Conservation (phyloP, 495 filamentous ascomycete species). For the Aspergillus sparsus region DNA sequence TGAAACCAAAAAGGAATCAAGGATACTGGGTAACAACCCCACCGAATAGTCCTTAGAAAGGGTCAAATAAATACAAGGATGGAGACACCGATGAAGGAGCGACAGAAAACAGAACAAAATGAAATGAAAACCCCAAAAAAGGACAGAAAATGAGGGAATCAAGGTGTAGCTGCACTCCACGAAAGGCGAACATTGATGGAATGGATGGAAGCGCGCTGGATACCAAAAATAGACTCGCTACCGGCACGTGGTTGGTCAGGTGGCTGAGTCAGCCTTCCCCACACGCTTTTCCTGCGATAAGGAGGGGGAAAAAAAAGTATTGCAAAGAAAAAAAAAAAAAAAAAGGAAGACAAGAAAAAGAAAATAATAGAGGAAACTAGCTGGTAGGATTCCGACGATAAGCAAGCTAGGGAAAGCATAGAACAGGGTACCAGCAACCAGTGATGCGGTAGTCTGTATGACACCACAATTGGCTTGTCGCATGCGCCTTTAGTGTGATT, state of each 20-base stretch:
- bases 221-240: constrained; percentile 21
- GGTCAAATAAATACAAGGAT: not conserved
- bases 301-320: constrained; percentile 6
- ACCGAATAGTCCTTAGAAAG: not conserved
- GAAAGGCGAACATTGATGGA: not conserved
- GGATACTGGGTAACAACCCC: not conserved
- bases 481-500: not conserved
- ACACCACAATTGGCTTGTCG: constrained; percentile 15
- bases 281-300: constrained; percentile 20
- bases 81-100: not conserved
- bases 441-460: constrained; percentile 15
- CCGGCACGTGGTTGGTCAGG: constrained; percentile 25
- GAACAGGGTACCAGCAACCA: no score
- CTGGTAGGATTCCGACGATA: no score
- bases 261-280: constrained; percentile 24
- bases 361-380: not conserved
- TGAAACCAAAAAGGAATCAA: not conserved
- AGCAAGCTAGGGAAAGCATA: no score
- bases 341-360: constrained; percentile 5
- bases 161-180: no score
- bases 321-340: constrained; percentile 17
- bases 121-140: not conserved
- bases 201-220: not conserved
- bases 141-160: not conserved
- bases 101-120: not conserved